These are phyloP conservation scores for Heliamphora pulchella DNA, from an alignment of 179 eudicot species.

Conservation along the genomic window DNA sequence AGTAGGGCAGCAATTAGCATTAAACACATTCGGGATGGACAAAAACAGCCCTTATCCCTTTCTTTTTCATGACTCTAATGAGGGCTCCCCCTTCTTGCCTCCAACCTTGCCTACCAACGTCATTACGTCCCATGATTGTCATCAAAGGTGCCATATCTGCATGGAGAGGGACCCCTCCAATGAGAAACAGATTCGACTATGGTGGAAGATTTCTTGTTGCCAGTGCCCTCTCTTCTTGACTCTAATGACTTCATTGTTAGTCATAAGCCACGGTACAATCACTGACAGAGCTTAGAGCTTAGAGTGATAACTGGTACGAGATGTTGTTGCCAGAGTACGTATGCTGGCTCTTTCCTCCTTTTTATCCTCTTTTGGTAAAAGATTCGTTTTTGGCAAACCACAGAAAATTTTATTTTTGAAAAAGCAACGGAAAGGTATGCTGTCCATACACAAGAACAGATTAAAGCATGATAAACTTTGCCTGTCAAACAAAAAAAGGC, in stretches of 20 bases:
- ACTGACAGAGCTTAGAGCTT: neutral
- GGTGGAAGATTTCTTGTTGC: neutral
- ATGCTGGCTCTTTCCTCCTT: neutral
- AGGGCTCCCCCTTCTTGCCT: no score
- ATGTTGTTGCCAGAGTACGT: neutral
- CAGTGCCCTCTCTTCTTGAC: neutral
- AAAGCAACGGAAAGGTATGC: neutral
- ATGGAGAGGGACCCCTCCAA: neutral
- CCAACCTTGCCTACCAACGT: no score
- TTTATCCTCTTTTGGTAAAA: neutral
- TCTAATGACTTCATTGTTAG: neutral
- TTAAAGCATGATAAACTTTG: neutral
- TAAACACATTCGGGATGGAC: neutral
- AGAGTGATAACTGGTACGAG: neutral
- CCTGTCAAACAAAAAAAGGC: neutral
- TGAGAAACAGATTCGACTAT: neutral
- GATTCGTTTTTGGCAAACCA: no score
- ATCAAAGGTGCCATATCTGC: neutral
- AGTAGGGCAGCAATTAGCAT: neutral
- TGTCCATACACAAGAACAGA: neutral
- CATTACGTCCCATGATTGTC: no score
- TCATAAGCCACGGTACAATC: neutral
- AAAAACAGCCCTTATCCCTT: neutral
- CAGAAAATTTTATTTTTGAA: neutral
- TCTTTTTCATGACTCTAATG: neutral